Evolutionary conservation across 2,329 filamentous ascomycete genomes (phyloP).

Genomic region (Fusarium odoratissimum): DNA sequence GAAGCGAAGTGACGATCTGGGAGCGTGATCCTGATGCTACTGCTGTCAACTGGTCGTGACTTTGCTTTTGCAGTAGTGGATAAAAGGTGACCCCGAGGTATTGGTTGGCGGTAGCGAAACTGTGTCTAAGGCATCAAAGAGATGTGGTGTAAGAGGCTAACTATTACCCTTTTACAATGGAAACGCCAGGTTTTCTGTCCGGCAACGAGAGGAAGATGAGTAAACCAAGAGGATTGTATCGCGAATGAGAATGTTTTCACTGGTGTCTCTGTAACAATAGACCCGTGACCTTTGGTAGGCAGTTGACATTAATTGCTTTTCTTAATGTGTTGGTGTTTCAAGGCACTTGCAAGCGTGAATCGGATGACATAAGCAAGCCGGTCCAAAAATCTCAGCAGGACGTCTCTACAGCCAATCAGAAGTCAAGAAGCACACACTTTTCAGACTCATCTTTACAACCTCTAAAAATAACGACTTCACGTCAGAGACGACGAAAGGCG

Average conservation of each 20-base stretch:
- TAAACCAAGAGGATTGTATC: background rate
- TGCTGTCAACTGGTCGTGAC: constrained; percentile 4
- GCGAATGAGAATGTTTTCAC: background rate
- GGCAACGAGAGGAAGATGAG: background rate
- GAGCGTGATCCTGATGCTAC: background rate
- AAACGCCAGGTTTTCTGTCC: background rate
- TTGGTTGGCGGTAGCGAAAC: constrained; percentile 1
- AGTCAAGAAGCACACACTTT: constrained; percentile 48
- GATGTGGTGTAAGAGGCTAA: constrained; percentile 4
- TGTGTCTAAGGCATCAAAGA: constrained; percentile 4
- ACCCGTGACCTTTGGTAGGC: background rate
- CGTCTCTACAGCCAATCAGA: constrained; percentile 51
- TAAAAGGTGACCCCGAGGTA: constrained; percentile 11
- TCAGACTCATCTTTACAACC: constrained; percentile 47
- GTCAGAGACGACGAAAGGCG: constrained; percentile 7
- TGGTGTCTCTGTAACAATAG: background rate
- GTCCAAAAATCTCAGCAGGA: constrained; percentile 35
- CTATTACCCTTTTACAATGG: background rate
- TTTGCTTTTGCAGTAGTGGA: constrained; percentile 33
- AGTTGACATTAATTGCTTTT: constrained; percentile 30
- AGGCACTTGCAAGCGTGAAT: constrained; percentile 16
- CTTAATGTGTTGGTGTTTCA: constrained; percentile 25
- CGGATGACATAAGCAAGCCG: constrained; percentile 42
- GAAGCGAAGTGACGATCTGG: constrained; percentile 11
- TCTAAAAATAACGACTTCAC: constrained; percentile 19